Conservation (phyloP, 208 protist species). For the Leishmania turanica region DNA sequence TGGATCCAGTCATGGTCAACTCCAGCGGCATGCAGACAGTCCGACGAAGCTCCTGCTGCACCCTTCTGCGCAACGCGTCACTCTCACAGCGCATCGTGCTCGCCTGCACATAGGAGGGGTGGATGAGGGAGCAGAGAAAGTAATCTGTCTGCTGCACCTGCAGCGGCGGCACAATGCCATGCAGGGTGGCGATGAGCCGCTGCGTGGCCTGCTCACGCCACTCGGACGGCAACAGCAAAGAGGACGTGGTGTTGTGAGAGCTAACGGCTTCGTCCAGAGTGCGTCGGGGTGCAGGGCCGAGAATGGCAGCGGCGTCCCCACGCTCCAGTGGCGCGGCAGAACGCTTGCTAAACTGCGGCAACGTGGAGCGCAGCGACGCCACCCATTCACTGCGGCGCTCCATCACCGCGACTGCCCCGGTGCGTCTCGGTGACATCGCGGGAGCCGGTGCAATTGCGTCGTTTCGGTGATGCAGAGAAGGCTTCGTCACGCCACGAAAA, state of each 20-base stretch:
- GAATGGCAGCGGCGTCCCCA: constrained; percentile 5
- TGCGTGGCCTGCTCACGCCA: constrained; percentile 30
- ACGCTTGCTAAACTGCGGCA: constrained; percentile 20
- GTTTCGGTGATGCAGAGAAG: background rate
- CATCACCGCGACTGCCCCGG: constrained; percentile 4
- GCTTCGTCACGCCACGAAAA: background rate
- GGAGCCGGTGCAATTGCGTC: background rate
- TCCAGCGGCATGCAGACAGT: constrained; percentile 77
- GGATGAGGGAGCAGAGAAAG: constrained; percentile 77
- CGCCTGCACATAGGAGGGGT: constrained; percentile 62
- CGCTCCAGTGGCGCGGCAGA: constrained; percentile 6
- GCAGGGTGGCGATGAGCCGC: constrained; percentile 36
- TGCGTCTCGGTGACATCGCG: background rate
- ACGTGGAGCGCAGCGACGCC: constrained; percentile 8
- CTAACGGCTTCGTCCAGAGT: constrained; percentile 11
- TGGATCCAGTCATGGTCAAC: constrained; percentile 46
- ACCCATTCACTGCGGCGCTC: constrained; percentile 29
- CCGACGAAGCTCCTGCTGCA: constrained; percentile 27
- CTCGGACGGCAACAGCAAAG: constrained; percentile 26
- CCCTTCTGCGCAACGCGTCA: constrained; percentile 3
- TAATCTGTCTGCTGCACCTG: constrained; percentile 42
- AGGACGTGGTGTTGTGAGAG: background rate
- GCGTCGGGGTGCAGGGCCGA: constrained; percentile 9
- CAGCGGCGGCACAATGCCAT: constrained; percentile 45
- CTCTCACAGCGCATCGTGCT: constrained; percentile 1